Evolutionary conservation across 768 basidiomycete species (phyloP).

Genomic region (Goffeauzyma gilvescens): DNA sequence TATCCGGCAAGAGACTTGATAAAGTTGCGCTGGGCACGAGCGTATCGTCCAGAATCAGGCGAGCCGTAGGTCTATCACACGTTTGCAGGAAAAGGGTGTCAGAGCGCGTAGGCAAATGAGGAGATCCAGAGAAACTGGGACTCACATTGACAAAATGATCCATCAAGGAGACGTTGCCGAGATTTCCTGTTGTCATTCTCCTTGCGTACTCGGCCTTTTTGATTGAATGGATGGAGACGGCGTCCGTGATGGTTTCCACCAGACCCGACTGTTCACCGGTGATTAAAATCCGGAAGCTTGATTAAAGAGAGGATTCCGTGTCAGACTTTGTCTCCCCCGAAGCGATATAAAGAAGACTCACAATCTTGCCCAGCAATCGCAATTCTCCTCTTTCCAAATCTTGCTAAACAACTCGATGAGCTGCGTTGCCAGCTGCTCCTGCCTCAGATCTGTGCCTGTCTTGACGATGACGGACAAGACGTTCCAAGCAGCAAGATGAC

Average conservation of each 20-base stretch:
- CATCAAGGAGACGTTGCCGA: constrained; percentile 70
- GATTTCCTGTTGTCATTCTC: constrained; percentile 54
- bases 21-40: constrained; percentile 80
- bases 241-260: constrained; percentile 95
- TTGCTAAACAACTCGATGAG: constrained; percentile 76
- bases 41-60: constrained; percentile 65
- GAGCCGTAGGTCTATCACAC: constrained; percentile 63
- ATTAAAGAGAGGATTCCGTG: too few species aligned
- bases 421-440: constrained; percentile 92
- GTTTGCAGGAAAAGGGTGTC: not conserved
- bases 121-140: constrained; percentile 10
- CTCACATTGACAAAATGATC: constrained; percentile 79
- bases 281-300: constrained; percentile 92
- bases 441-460: constrained; percentile 85
- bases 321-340: too few species aligned
- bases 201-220: constrained; percentile 97
- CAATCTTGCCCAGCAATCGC: constrained; percentile 87
- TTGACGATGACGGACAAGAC: constrained; percentile 93
- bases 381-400: constrained; percentile 89
- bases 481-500: constrained; percentile 59
- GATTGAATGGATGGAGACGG: constrained; percentile 95
- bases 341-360: too few species aligned
- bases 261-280: constrained; percentile 82
- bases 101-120: not conserved
- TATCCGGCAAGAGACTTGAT: constrained; percentile 85